These are phyloP conservation scores for Xylariales sp. DNA, from an alignment of 2,329 filamentous ascomycete genomes.

Conservation along the genomic window DNA sequence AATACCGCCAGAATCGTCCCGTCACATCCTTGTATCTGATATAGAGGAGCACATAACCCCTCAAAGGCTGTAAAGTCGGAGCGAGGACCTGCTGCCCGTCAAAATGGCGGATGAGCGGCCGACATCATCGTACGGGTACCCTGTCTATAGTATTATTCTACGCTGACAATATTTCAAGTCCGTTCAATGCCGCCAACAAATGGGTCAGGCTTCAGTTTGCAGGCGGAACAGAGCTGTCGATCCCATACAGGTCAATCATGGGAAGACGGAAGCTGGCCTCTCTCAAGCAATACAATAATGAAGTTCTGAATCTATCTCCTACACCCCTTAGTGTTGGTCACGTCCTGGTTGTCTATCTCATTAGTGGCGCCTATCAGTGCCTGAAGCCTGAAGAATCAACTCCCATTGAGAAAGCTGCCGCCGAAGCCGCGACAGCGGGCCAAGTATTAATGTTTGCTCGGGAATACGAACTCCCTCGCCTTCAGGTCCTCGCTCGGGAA, in stretches of 20 bases:
- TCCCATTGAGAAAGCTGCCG: constrained; percentile 24
- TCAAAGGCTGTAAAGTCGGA: constrained; percentile 11
- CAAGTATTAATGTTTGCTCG: constrained; percentile 34
- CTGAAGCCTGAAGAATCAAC: constrained; percentile 36
- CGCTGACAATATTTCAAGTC: constrained; percentile 23
- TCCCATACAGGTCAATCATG: constrained; percentile 10
- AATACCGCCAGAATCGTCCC: no score
- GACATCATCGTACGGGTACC: constrained; percentile 27
- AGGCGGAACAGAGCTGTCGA: constrained; percentile 20
- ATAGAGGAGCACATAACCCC: background rate
- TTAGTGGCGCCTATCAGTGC: constrained; percentile 39
- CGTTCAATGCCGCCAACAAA: constrained; percentile 27
- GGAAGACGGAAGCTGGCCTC: constrained; percentile 20
- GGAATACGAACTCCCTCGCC: constrained; percentile 30
- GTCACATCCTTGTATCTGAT: background rate
- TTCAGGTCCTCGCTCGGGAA: constrained; percentile 32
- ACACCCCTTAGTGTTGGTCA: constrained; percentile 35
- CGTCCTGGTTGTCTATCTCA: constrained; percentile 41
- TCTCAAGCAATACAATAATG: no score
- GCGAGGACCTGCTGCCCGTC: background rate
- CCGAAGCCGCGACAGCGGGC: constrained; percentile 37
- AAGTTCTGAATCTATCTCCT: constrained; percentile 34
- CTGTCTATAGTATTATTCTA: background rate
- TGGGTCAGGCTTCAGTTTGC: constrained; percentile 23
- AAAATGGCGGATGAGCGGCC: constrained; percentile 24